Percentiles rank a stretch among this genome's conserved stretches.
Evolutionary conservation across 805 yeast species (phyloP).

Genomic region (Candida chauliodis): DNA sequence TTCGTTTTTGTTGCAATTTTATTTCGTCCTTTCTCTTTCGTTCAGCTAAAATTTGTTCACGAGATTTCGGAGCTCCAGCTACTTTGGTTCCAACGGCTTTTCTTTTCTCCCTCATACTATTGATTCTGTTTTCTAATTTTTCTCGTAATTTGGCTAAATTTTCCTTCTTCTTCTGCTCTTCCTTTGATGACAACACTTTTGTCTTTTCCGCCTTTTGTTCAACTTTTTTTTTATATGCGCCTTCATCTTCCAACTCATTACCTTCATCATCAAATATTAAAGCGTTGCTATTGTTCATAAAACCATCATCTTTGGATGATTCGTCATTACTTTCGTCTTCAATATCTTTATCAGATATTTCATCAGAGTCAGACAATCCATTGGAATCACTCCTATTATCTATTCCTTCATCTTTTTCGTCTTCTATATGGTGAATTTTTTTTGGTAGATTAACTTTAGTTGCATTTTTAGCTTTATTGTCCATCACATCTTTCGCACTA

Average conservation of each 20-base stretch:
- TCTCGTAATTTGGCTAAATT: conserved; percentile 68
- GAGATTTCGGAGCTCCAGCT: conserved; percentile 77
- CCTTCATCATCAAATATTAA: conserved; percentile 68
- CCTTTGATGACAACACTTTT: conserved; percentile 41
- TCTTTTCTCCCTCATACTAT: conserved; percentile 67
- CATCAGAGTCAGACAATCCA: background rate
- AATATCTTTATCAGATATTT: conserved; percentile 14
- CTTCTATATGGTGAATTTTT: conserved; percentile 8
- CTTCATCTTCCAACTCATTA: conserved; percentile 17
- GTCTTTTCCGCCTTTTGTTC: conserved; percentile 15
- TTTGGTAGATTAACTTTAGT: conserved; percentile 41
- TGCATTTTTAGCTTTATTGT: conserved; percentile 53
- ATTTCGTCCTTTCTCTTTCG: conserved; percentile 49
- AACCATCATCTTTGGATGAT: conserved; percentile 23
- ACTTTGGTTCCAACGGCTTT: conserved; percentile 87
- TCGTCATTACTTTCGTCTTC: conserved; percentile 19
- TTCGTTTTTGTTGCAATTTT: conserved; percentile 42
- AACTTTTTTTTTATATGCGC: conserved; percentile 9
- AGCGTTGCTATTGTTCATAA: conserved; percentile 19
- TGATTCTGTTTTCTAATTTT: conserved; percentile 74
- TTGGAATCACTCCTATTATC: conserved; percentile 7
- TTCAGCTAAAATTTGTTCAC: conserved; percentile 74
- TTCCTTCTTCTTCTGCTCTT: conserved; percentile 46
- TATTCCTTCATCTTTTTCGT: conserved; percentile 10
- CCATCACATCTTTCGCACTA: conserved; percentile 59